A percentile compares a stretch with the other conserved stretches of the same genome.
These are phyloP conservation scores for Parachaetomium inaequale DNA, from an alignment of 495 filamentous ascomycete species.

Conservation along the genomic window DNA sequence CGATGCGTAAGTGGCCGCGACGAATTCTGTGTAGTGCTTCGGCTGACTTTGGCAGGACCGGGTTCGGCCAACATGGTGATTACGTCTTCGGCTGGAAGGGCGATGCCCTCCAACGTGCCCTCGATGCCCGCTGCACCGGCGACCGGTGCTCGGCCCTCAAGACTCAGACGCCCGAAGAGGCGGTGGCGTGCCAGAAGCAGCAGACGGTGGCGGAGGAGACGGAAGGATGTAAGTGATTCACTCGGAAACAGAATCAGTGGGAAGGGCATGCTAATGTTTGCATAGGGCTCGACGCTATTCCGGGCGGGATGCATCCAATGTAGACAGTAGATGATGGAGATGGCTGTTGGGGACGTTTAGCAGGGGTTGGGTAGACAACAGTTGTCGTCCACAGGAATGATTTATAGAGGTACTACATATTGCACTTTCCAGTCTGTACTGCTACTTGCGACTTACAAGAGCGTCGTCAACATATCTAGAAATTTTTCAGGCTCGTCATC, in stretches of 20 bases:
- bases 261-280: background rate
- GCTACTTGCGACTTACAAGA: too few species aligned
- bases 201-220: conserved; percentile 34
- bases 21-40: background rate
- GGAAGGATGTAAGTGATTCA: conserved; percentile 32
- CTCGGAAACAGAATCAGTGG: background rate
- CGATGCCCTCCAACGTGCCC: conserved; percentile 46
- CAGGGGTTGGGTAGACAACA: too few species aligned
- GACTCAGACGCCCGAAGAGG: conserved; percentile 33
- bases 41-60: conserved; percentile 23
- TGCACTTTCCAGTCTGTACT: too few species aligned
- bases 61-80: conserved; percentile 48
- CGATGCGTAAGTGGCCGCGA: conserved; percentile 31
- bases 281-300: conserved; percentile 8
- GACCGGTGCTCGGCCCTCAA: conserved; percentile 38
- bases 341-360: too few species aligned
- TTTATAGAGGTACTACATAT: too few species aligned
- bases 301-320: conserved; percentile 13
- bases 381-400: too few species aligned
- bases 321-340: background rate
- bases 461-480: too few species aligned
- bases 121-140: conserved; percentile 46
- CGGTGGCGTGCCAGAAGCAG: conserved; percentile 32
- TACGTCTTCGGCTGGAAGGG: conserved; percentile 54
- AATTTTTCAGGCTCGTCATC: too few species aligned